A percentile compares a stretch with the other conserved stretches of the same genome.
These are phyloP conservation scores for Basipetospora chlamydospora DNA, from an alignment of 2,329 filamentous ascomycete species.

Conservation along the genomic window DNA sequence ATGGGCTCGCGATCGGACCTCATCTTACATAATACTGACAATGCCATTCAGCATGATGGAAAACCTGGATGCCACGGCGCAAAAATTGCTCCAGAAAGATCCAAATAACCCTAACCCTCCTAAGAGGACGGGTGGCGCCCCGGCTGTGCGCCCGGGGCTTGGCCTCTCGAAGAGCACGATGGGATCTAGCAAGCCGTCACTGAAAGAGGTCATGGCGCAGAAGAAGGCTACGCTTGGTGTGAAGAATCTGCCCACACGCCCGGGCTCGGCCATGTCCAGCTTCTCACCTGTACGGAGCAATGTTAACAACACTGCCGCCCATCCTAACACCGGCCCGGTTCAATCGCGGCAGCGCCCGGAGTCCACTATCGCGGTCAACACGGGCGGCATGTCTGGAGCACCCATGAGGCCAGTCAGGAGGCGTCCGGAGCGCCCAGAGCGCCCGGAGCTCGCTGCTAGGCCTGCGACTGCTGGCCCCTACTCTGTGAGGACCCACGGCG, in stretches of 20 bases:
- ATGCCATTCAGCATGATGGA: conserved; percentile 51
- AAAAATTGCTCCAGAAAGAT: conserved; percentile 69
- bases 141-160: conserved; percentile 35
- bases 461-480: conserved; percentile 53
- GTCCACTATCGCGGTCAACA: conserved; percentile 27
- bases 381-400: conserved; percentile 47
- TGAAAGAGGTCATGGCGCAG: conserved; percentile 77
- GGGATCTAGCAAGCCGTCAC: conserved; percentile 43
- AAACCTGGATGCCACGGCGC: conserved; percentile 62
- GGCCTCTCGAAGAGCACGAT: conserved; percentile 50
- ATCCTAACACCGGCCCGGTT: conserved; percentile 15
- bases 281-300: conserved; percentile 35
- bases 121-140: conserved; percentile 32
- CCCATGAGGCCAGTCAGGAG: conserved; percentile 47
- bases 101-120: conserved; percentile 63
- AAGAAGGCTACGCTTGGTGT: conserved; percentile 46
- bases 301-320: conserved; percentile 20
- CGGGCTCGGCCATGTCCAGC: conserved; percentile 49
- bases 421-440: conserved; percentile 44
- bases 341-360: conserved; percentile 25
- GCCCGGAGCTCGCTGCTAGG: conserved; percentile 41
- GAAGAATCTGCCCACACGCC: conserved; percentile 37
- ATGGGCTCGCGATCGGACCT: no score
- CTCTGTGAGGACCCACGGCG: conserved; percentile 41
- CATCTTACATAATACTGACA: not conserved